Percentiles rank a stretch among this genome's conserved stretches.
Conservation (phyloP, 306 rosid species). For the Malus asiatica region DNA sequence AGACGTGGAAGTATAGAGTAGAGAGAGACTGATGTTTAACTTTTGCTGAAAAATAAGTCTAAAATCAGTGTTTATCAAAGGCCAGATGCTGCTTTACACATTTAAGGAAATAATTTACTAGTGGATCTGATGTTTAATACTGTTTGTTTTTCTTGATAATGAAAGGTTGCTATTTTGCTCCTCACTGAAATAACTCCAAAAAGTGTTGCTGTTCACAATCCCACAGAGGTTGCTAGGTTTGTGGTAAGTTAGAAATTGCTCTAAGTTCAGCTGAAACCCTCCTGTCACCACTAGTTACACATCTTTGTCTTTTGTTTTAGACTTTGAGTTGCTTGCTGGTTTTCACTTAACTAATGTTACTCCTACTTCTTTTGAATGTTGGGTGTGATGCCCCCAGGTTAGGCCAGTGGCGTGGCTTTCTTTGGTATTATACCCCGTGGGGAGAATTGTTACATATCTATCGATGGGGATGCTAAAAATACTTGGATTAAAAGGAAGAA, state of each 20-base stretch:
- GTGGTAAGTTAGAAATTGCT: slow-evolving; percentile 58
- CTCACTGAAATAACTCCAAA: slow-evolving; percentile 99
- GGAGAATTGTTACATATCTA: slow-evolving; percentile 83
- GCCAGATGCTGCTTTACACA: background rate
- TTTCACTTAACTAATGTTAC: slow-evolving; percentile 9
- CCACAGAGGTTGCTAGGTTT: slow-evolving; percentile 91
- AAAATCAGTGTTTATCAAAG: background rate
- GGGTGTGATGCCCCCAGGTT: slow-evolving; percentile 58
- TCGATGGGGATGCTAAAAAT: slow-evolving; percentile 97
- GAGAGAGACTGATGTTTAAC: background rate
- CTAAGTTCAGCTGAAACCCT: background rate
- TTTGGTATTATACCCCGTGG: slow-evolving; percentile 78
- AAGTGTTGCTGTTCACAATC: slow-evolving; percentile 94
- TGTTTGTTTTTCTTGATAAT: slow-evolving; percentile 16
- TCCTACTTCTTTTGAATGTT: slow-evolving; percentile 12
- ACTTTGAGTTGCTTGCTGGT: background rate
- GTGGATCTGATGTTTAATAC: background rate
- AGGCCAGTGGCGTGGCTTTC: slow-evolving; percentile 99
- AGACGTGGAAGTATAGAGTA: background rate
- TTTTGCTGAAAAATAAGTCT: background rate
- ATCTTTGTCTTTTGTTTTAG: slow-evolving; percentile 8
- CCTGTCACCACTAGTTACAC: background rate
- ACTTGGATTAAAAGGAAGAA: slow-evolving; percentile 94
- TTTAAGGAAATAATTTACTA: background rate
- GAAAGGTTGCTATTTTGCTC: slow-evolving; percentile 90